These are phyloP conservation scores for Phytophthora cryptogea DNA, from an alignment of 352 stramenopile genomes.

Conservation along the genomic window DNA sequence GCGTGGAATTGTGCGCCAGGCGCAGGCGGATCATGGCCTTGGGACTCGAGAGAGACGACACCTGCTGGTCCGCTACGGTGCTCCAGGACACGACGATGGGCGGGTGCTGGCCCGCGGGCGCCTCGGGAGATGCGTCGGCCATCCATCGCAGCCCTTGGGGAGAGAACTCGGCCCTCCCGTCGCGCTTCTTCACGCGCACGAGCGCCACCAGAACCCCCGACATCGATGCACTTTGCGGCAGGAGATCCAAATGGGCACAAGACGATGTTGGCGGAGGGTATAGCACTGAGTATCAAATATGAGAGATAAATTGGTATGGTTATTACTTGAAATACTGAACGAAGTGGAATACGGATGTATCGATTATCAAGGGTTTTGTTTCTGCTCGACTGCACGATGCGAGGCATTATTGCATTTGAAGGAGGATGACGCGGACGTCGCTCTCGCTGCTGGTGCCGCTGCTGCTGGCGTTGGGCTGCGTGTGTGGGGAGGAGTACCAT, in stretches of 20 bases:
- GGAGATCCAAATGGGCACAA: not conserved
- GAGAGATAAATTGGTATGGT: not conserved
- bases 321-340: not conserved
- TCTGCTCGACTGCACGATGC: conserved; percentile 4
- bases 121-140: conserved; percentile 41
- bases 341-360: not conserved
- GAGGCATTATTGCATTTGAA: conserved; percentile 18
- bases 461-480: conserved; percentile 31
- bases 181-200: conserved; percentile 84
- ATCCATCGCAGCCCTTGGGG: conserved; percentile 65
- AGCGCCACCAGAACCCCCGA: conserved; percentile 47
- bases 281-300: conserved; percentile 5
- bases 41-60: conserved; percentile 72
- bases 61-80: conserved; percentile 80
- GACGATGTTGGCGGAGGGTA: not conserved
- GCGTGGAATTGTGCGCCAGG: conserved; percentile 60
- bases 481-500: conserved; percentile 44
- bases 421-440: conserved; percentile 18
- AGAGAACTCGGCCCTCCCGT: conserved; percentile 64
- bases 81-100: conserved; percentile 69
- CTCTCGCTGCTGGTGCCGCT: conserved; percentile 32
- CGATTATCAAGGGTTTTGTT: not conserved
- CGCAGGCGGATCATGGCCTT: conserved; percentile 86
- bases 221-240: conserved; percentile 17
- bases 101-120: conserved; percentile 18